Base-by-base conservation (phyloP, 2,329 filamentous ascomycete species). In the Furcasterigmium furcatum region DNA sequence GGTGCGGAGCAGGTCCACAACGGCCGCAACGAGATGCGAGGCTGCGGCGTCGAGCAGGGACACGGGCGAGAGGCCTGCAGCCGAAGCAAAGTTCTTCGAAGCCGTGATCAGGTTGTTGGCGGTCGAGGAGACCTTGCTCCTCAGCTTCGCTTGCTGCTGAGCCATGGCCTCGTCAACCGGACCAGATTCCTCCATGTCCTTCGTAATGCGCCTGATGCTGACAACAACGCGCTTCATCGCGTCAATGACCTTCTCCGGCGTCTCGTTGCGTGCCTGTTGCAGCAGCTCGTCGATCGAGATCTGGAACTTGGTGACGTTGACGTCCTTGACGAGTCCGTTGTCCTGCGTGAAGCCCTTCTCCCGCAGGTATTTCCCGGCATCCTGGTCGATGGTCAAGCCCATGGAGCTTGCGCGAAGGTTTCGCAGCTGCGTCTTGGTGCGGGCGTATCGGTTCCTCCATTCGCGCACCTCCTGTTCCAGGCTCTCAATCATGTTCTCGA, bases 91-190 rank as follows among this genome's bases (percentile, higher is more conserved):
- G 60, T 96, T 96, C 71, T 95, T 96, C 27, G 89, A 87, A 2
- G 92, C 90, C 3, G 92, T 97, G 58, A 97, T 96, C 47, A 99
- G 75, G 59, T 92, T 94, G 73, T 97, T 97, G 41, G 94, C 91
- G 2, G 92, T 95, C 3, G 87, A 86, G n/a, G 91, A 95, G 4
- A 97, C 87, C 47, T 86, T 85, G 41, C 81, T 79, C 66, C 89
- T 95, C 49, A 95, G 76, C 63, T 85, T 90, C 22, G 75, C 71
- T 52, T 83, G 82, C 51, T 85, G 73, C 52, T 82, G 78, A 30
- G 70, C 64, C 22, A 73, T 51, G 14, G 79, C 72, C 29, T 79
- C 79, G 50, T 80, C 77, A 29, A 68, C 76, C 2, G 73, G 65
- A 9, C 71, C 65, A 12, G 78, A 72, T 39, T 80, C 76, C 44